Percentiles rank a stretch among this genome's conserved stretches.
Conservation (phyloP, 352 stramenopile genomes). For the Pythium brachiatum region DNA sequence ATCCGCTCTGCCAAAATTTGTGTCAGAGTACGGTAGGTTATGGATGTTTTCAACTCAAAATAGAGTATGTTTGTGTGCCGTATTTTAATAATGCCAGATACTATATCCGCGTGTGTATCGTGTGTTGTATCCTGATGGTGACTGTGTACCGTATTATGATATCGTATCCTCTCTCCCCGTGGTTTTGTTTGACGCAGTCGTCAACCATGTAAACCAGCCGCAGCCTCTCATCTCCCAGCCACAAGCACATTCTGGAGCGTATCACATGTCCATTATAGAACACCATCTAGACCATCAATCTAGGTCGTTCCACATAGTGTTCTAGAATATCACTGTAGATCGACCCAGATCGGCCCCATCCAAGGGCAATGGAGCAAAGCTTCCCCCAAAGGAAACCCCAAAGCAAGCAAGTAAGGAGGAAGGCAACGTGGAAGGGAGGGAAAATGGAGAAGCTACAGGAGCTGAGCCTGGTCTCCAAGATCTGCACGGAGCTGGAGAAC, state of each 20-base stretch:
- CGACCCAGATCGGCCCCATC: neutral
- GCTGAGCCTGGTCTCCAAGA: constrained; percentile 86
- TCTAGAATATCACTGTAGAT: neutral
- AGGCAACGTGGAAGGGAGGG: neutral
- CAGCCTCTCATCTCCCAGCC: constrained; percentile 11
- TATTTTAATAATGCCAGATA: too few relatives aligned
- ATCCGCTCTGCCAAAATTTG: neutral
- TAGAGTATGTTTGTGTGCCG: neutral
- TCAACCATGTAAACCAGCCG: constrained; percentile 10
- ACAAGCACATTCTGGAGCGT: neutral
- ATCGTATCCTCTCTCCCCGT: constrained; percentile 2
- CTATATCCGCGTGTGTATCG: too few relatives aligned
- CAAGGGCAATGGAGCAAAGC: constrained; percentile 14
- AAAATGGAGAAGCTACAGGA: constrained; percentile 88
- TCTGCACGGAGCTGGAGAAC: constrained; percentile 89
- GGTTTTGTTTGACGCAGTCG: constrained; percentile 18
- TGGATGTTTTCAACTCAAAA: neutral
- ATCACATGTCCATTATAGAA: neutral
- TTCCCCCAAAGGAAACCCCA: constrained; percentile 7
- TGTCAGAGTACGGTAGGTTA: too few relatives aligned
- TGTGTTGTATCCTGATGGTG: too few relatives aligned
- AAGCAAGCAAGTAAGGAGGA: constrained; percentile 8
- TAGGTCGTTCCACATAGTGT: constrained; percentile 1
- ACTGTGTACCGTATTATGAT: neutral
- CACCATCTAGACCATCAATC: neutral